Evolutionary conservation across 2,329 filamentous ascomycete species (phyloP).

Genomic region (Penicillium hesseltinei): DNA sequence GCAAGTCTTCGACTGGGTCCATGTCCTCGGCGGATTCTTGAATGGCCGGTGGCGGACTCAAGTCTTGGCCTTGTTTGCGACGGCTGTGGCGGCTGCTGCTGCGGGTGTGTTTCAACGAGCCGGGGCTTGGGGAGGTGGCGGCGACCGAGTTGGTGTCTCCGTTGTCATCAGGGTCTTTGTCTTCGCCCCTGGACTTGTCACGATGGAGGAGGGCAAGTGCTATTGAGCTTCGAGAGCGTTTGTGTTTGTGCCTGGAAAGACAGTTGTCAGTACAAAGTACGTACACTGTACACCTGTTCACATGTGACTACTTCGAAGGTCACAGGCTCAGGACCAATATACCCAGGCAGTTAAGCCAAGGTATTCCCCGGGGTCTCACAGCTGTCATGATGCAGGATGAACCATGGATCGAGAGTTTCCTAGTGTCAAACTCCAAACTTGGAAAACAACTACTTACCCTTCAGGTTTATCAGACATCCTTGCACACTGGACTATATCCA

Average conservation of each 20-base stretch:
- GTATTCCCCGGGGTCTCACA: background rate
- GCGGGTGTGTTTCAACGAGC: conserved; percentile 31
- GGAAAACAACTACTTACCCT: conserved; percentile 21
- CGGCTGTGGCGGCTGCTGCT: conserved; percentile 31
- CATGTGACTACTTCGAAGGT: conserved; percentile 14
- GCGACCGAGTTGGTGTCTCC: conserved; percentile 27
- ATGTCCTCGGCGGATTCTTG: conserved; percentile 30
- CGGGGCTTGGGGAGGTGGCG: conserved; percentile 29
- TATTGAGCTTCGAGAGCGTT: conserved; percentile 55
- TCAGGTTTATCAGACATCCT: conserved; percentile 25
- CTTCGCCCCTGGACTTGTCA: conserved; percentile 49
- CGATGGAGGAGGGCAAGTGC: conserved; percentile 56
- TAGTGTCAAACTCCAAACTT: background rate
- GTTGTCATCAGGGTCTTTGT: conserved; percentile 27
- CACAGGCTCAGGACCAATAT: no score
- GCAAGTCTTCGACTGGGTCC: conserved; percentile 34
- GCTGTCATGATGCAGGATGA: conserved; percentile 6
- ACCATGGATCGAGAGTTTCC: conserved; percentile 14
- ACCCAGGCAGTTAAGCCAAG: background rate
- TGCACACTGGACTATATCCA: background rate
- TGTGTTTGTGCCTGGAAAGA: conserved; percentile 51
- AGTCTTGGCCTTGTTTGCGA: conserved; percentile 30
- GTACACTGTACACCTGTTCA: conserved; percentile 6
- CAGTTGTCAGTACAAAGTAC: conserved; percentile 27
- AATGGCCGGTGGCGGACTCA: conserved; percentile 17